A percentile compares a stretch with the other conserved stretches of the same genome.
Conservation (phyloP, 495 filamentous ascomycete genomes). For the Stereocaulon alpinum region DNA sequence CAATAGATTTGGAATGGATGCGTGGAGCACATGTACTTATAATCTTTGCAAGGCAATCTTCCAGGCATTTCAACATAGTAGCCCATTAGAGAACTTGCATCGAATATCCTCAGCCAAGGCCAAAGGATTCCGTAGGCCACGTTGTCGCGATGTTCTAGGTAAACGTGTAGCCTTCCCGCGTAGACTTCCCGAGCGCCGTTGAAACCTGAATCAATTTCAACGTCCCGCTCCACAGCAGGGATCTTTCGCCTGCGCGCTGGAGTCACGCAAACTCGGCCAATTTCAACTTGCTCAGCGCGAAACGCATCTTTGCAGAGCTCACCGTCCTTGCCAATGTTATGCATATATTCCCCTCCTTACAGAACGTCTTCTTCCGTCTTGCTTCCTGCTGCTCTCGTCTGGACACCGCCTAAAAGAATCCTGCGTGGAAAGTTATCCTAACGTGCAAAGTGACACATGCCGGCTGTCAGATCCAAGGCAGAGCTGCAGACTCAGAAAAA, state of each 20-base stretch:
- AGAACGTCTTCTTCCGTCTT: conserved; percentile 4
- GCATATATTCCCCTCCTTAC: not conserved
- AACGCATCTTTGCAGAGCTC: not conserved
- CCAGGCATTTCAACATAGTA: too few species aligned
- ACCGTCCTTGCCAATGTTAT: conserved; percentile 9
- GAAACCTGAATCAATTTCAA: not conserved
- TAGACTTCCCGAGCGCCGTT: not conserved
- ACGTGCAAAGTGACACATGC: conserved; percentile 30
- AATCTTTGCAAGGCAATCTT: too few species aligned
- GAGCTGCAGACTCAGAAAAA: conserved; percentile 87
- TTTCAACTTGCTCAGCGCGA: conserved; percentile 3
- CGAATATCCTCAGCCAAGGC: not conserved
- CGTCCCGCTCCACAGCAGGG: conserved; percentile 2
- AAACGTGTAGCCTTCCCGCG: not conserved
- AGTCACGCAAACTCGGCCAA: conserved; percentile 1
- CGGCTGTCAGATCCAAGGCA: conserved; percentile 61
- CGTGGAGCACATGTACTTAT: too few species aligned
- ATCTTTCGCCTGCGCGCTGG: not conserved
- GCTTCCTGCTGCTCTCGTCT: not conserved
- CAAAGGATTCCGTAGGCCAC: not conserved
- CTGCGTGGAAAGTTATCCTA: conserved; percentile 12
- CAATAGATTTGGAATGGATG: not conserved
- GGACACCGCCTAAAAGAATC: not conserved
- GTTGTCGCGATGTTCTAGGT: not conserved
- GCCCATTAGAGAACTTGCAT: too few species aligned